Evolutionary conservation across 2,329 filamentous ascomycete species (phyloP), one percentile per base, ranked within the genome.

Genomic region (Diaporthe destruens): DNA sequence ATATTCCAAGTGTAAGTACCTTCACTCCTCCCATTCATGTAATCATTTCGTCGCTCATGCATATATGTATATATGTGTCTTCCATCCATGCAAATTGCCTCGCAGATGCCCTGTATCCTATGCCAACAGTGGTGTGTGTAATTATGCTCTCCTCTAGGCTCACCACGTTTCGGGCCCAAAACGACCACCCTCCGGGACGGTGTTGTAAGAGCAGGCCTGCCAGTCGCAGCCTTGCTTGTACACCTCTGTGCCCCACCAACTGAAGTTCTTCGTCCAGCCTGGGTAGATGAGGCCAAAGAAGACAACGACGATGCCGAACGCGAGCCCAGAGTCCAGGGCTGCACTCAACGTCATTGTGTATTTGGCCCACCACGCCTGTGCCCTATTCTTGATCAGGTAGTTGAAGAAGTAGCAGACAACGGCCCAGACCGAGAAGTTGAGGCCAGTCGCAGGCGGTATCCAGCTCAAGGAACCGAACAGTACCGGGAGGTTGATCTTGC

Each of bases 261-360:
- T 90, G 79, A 96, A 95, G 36, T 87, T 86, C 51, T 89, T 87
- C 85, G 92, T 92, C 85, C 87, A 89, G 0, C 93, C 93, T 0
- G 94, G 92, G 79, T 95, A 96, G n/a, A 96, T 88, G 76, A 97
- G 93, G 1, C 91, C 93, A 77, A 97, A 96, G 80, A 97, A 97
- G 34, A 96, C 91, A 5, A 96, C 88, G 12, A 97, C 91, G 47
- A 96, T 91, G 36, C 93, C 93, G 77, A 95, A 93, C 0, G 94
- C 94, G 25, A 97, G 84, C 0, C 94, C 94, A 0, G 92, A 95
- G 80, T 97, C 94, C 71, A 97, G 86, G 1, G 93, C 94, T 0
- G 94, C 94, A 72, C 92, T 94, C 68, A 97, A 85, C 5, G 94
- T 95, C 93, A 97, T 96, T 53, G 93, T 96, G 81, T 97, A 97